Conservation (phyloP, 768 basidiomycete genomes). For the Trametes meyenii region DNA sequence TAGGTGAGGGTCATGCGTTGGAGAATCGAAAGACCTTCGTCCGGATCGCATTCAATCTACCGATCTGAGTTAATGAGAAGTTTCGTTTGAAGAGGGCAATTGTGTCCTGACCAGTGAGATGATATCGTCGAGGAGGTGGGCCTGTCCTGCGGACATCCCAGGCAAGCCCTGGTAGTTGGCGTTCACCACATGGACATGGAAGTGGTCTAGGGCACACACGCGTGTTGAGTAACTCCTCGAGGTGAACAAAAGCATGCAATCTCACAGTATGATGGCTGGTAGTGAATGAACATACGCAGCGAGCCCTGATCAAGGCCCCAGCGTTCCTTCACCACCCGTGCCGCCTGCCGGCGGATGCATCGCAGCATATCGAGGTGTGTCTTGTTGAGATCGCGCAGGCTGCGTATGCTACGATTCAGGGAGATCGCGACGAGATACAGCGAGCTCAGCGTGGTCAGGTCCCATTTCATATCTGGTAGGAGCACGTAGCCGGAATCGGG, state of each 20-base stretch:
- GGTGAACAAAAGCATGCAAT: conserved; percentile 14
- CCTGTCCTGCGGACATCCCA: conserved; percentile 87
- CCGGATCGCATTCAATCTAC: conserved; percentile 63
- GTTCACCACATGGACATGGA: conserved; percentile 92
- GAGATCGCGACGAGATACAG: conserved; percentile 87
- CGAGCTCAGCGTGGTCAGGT: conserved; percentile 68
- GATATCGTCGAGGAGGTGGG: conserved; percentile 90
- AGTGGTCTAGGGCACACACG: conserved; percentile 65
- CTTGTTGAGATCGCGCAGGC: conserved; percentile 73
- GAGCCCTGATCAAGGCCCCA: conserved; percentile 69
- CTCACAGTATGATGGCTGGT: conserved; percentile 95
- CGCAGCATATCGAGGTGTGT: conserved; percentile 69
- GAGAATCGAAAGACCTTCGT: conserved; percentile 56
- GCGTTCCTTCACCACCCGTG: conserved; percentile 52
- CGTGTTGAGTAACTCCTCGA: not conserved
- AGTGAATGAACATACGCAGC: conserved; percentile 86
- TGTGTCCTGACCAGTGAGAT: conserved; percentile 73
- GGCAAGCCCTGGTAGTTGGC: conserved; percentile 58
- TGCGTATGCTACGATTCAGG: conserved; percentile 60
- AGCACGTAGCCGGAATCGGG: conserved; percentile 67
- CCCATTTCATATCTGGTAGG: conserved; percentile 98
- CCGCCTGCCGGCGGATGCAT: conserved; percentile 61
- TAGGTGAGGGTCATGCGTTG: conserved; percentile 81
- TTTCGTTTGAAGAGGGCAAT: not conserved
- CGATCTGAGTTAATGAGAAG: not conserved